Base-by-base conservation (phyloP, 768 basidiomycete species). In the Russula griseocarnosa region DNA sequence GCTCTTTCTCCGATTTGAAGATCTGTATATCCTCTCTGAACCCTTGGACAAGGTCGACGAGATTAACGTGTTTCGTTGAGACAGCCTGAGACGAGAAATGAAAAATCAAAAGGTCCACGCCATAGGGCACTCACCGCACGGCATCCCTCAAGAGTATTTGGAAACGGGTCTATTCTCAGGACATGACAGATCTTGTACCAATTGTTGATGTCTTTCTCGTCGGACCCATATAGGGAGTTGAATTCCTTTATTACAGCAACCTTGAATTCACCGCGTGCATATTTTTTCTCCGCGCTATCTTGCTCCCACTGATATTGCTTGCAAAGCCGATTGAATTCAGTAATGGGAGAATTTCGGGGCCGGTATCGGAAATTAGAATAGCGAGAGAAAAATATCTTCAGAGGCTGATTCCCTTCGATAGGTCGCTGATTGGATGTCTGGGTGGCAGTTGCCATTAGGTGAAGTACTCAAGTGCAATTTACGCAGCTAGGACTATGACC, bases 21-120 rank as follows among this genome's bases (percentile, higher is more conserved):
- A 42, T 51, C 0, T 18, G 55, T 8, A 76, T 71, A 10, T 60
- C 63, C 1, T 67, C n/a, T 22, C 13, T 34, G 18, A 5, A 9
- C 20, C 68, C 57, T 22, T 75, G 65, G 22, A 76, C 50, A 47
- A 77, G 69, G 55, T 76, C 74, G 32, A 74, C 68, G 5, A 76
- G 67, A 49, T 77, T 75, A 53, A 77, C 70, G 11, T 73, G 54
- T 16, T 60, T 60, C 22, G 9, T n/a, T 30, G 20, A 18, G 20
- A 65, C 58, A 2, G 32, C 64, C 55, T 60, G 22, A 16, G 22
- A 36, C 32, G 34, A 55, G 32, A 0, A 28, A 5, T 56, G 46
- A 47, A 18, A 20, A 34, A 24, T 10, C 13, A 38, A 24, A 18
- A n/a, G 55, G 8, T 51, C 44, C 22, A 22, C 32, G 47, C 20